phyloP scores from a whole-genome alignment of 106 monocot genomes.

The Gastrodia elata region DNA sequence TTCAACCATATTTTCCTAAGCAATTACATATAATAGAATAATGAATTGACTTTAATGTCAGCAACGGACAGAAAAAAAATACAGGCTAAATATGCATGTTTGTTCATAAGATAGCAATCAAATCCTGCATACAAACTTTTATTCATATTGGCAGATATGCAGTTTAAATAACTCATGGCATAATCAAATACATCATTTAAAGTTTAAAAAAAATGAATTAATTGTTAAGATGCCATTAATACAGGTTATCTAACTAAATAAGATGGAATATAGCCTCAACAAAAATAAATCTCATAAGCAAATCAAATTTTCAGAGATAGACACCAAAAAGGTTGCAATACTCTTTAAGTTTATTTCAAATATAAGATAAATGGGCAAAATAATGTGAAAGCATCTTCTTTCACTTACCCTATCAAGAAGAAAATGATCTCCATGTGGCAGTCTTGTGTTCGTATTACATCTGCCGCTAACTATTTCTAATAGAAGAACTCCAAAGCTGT shows the following conservation, averaged over 20 bases:
- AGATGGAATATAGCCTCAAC: neutral
- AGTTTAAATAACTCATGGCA: too few species aligned
- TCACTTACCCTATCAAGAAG: conserved; percentile 61
- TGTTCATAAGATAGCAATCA: neutral
- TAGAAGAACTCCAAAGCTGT: conserved; percentile 70
- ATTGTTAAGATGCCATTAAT: neutral
- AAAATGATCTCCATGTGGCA: conserved; percentile 59
- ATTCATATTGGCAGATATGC: neutral
- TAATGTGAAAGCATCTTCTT: neutral
- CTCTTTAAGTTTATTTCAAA: neutral
- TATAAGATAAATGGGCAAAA: neutral
- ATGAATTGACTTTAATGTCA: neutral
- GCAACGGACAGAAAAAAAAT: neutral
- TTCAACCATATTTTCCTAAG: neutral
- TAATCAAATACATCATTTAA: too few species aligned
- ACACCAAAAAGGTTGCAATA: neutral
- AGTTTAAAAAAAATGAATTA: neutral
- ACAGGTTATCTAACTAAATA: neutral
- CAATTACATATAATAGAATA: neutral
- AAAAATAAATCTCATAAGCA: neutral
- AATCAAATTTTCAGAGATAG: neutral
- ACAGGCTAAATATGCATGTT: neutral
- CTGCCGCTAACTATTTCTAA: conserved; percentile 69
- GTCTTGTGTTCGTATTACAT: conserved; percentile 51
- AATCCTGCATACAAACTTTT: neutral